Conservation (phyloP, 768 basidiomycete species). For the Termitomyces sp. region DNA sequence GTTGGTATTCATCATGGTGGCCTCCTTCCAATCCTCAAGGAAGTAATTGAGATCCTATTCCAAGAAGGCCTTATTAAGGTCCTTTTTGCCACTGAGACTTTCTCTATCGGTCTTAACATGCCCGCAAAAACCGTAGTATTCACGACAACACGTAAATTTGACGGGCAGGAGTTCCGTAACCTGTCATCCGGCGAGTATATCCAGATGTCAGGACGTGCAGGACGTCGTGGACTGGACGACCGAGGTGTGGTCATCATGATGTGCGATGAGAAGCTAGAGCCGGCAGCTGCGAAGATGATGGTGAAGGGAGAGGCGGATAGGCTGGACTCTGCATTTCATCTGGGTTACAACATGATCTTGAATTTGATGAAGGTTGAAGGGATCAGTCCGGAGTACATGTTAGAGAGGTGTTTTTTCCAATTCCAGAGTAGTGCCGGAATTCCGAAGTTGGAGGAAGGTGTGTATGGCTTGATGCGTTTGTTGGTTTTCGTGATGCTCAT, state of each 20-base stretch:
- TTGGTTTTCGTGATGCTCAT: background rate
- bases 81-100: conserved; percentile 97
- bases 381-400: conserved; percentile 96
- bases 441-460: conserved; percentile 79
- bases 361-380: conserved; percentile 99
- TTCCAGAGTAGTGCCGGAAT: conserved; percentile 95
- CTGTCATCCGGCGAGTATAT: conserved; percentile 96
- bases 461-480: conserved; percentile 17
- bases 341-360: conserved; percentile 98
- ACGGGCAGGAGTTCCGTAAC: conserved; percentile 91
- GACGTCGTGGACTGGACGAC: conserved; percentile 94
- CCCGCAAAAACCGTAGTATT: conserved; percentile 99
- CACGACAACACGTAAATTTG: conserved; percentile 91
- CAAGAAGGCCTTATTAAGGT: conserved; percentile 98
- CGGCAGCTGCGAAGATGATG: conserved; percentile 88
- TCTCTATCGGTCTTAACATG: conserved; percentile 98
- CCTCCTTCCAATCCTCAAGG: conserved; percentile 93
- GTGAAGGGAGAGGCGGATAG: conserved; percentile 97
- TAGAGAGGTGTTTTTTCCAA: conserved; percentile 96
- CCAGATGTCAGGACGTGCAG: conserved; percentile 98
- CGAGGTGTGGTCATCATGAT: conserved; percentile 99
- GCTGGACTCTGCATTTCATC: conserved; percentile 95
- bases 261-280: conserved; percentile 98
- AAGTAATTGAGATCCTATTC: conserved; percentile 98
- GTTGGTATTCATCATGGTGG: conserved; percentile 99